These are phyloP conservation scores for Angomonas desouzai DNA, from an alignment of 208 protist species.

Conservation along the genomic window DNA sequence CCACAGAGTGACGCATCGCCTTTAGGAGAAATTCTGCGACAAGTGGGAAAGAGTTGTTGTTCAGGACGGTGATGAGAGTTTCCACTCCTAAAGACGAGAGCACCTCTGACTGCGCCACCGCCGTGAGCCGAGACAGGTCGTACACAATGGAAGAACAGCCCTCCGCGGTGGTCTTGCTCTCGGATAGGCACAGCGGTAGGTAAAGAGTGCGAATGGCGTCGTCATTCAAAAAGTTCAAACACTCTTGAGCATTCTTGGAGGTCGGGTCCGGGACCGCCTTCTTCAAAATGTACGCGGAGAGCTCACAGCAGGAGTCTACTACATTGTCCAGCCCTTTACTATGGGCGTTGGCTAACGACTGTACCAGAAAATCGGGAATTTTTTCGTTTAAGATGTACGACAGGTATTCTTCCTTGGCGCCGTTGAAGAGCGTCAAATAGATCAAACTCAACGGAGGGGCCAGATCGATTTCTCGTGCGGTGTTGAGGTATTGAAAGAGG, in stretches of 20 bases:
- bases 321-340: constrained; percentile 23
- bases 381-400: constrained; percentile 33
- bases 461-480: constrained; percentile 34
- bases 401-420: constrained; percentile 19
- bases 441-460: constrained; percentile 41
- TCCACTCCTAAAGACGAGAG: constrained; percentile 27
- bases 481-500: constrained; percentile 33
- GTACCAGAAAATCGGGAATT: constrained; percentile 40
- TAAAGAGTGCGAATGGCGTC: constrained; percentile 36
- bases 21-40: constrained; percentile 42
- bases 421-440: constrained; percentile 16
- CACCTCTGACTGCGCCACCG: constrained; percentile 34
- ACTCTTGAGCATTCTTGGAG: constrained; percentile 35
- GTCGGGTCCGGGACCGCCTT: constrained; percentile 26
- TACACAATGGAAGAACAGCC: constrained; percentile 43
- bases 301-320: constrained; percentile 32
- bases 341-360: constrained; percentile 21
- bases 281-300: constrained; percentile 38
- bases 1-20: constrained; percentile 36
- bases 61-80: constrained; percentile 24
- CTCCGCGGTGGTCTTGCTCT: constrained; percentile 29
- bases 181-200: constrained; percentile 44
- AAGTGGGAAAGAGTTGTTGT: constrained; percentile 19
- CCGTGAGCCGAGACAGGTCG: constrained; percentile 36
- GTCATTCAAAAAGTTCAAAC: constrained; percentile 25